Conservation (phyloP, 2,329 filamentous ascomycete species). For the Neophaeococcomyces aloes region DNA sequence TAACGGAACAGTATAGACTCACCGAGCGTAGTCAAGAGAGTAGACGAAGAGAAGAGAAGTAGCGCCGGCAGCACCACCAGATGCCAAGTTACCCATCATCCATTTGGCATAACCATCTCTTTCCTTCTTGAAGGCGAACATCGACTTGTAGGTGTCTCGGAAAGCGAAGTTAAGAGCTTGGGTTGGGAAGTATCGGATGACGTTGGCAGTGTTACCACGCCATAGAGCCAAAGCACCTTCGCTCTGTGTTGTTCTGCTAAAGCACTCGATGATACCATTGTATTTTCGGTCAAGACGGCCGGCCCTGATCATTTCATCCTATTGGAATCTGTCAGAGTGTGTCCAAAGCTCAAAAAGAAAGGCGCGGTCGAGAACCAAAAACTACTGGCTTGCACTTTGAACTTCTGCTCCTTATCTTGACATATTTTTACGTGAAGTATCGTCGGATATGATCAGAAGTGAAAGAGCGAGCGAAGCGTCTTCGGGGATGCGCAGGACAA, state of each 20-base stretch:
- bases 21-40: slow-evolving; percentile 94
- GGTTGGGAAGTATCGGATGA: slow-evolving; percentile 99
- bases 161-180: slow-evolving; percentile 99
- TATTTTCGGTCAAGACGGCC: slow-evolving; percentile 98
- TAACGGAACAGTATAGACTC: slow-evolving; percentile 7
- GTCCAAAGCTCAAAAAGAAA: too few relatives aligned
- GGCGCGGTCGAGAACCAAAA: too few relatives aligned
- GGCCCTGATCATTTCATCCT: slow-evolving; percentile 99
- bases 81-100: slow-evolving; percentile 99
- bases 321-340: too few relatives aligned
- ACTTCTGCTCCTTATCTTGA: too few relatives aligned
- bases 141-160: slow-evolving; percentile 99
- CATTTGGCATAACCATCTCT: slow-evolving; percentile 96
- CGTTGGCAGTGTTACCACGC: slow-evolving; percentile 99
- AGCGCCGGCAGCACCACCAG: slow-evolving; percentile 99
- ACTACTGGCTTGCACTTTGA: too few relatives aligned
- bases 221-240: slow-evolving; percentile 95
- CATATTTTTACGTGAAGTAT: too few relatives aligned
- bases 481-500: too few relatives aligned
- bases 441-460: too few relatives aligned
- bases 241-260: slow-evolving; percentile 75
- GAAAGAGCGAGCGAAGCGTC: too few relatives aligned
- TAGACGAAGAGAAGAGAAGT: slow-evolving; percentile 99
- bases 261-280: slow-evolving; percentile 88
- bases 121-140: slow-evolving; percentile 99